phyloP scores from a whole-genome alignment of 345 rosid genomes.

The Kernera saxatilis region DNA sequence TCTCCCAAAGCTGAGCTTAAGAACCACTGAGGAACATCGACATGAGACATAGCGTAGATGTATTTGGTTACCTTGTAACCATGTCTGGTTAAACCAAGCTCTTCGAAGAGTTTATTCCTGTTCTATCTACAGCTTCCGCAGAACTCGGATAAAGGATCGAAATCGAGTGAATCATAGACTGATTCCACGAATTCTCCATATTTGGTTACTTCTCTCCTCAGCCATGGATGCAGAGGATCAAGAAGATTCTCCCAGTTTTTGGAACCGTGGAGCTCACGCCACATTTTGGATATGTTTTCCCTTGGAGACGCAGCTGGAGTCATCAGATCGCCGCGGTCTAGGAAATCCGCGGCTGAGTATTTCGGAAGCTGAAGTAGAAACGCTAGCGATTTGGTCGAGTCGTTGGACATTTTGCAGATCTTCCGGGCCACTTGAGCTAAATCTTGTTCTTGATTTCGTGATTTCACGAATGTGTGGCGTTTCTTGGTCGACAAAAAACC shows the following conservation, averaged over 20 bases:
- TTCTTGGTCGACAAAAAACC: slow-evolving; percentile 23
- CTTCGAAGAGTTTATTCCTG: slow-evolving; percentile 43
- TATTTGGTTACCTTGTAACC: slow-evolving; percentile 52
- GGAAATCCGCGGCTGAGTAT: slow-evolving; percentile 40
- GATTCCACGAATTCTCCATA: slow-evolving; percentile 57
- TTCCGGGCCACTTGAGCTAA: slow-evolving; percentile 10
- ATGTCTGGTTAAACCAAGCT: slow-evolving; percentile 41
- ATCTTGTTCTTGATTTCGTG: slow-evolving; percentile 13
- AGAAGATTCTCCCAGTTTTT: slow-evolving; percentile 46
- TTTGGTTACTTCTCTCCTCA: slow-evolving; percentile 49
- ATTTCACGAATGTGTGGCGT: slow-evolving; percentile 24
- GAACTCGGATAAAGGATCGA: slow-evolving; percentile 51
- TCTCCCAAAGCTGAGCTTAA: slow-evolving; percentile 35
- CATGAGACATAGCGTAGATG: slow-evolving; percentile 63
- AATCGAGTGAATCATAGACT: slow-evolving; percentile 58
- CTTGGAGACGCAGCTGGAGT: slow-evolving; percentile 57
- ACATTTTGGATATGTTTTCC: slow-evolving; percentile 39
- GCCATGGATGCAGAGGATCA: slow-evolving; percentile 50
- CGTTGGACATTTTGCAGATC: slow-evolving; percentile 22
- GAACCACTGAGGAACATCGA: slow-evolving; percentile 57
- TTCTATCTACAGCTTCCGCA: slow-evolving; percentile 64
- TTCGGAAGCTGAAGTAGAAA: slow-evolving; percentile 39
- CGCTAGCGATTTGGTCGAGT: slow-evolving; percentile 37
- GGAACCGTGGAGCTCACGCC: slow-evolving; percentile 48
- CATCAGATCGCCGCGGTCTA: slow-evolving; percentile 52